These are phyloP conservation scores for Bryum argenteum DNA, from an alignment of 225 moss, liverwort and hornwort genomes.

Conservation along the genomic window DNA sequence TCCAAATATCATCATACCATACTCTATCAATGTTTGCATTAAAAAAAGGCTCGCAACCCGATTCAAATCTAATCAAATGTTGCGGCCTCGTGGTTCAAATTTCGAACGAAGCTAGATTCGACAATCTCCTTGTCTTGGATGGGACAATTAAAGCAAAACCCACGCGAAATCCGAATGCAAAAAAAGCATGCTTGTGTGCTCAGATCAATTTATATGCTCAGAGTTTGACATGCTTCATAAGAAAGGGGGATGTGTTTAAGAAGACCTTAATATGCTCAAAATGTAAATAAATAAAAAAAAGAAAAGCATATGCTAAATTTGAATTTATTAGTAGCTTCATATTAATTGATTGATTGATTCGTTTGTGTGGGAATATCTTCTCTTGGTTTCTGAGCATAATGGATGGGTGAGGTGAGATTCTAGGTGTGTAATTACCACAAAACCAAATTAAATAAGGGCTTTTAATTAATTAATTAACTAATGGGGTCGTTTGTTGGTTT, in stretches of 20 bases:
- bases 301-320: conserved; percentile 14
- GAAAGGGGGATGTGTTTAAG: no score
- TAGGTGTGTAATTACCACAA: not conserved
- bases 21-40: no score
- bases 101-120: not conserved
- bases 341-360: conserved; percentile 38
- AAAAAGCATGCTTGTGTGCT: not conserved
- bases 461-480: no score
- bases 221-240: no score
- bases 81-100: not conserved
- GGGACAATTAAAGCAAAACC: not conserved
- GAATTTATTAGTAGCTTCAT: not conserved
- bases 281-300: no score
- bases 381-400: conserved; percentile 12
- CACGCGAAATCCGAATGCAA: not conserved
- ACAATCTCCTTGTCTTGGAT: conserved; percentile 11
- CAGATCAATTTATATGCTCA: no score
- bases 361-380: conserved; percentile 28
- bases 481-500: not conserved
- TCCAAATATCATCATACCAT: no score
- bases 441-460: no score
- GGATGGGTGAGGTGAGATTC: conserved; percentile 16
- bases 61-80: conserved; percentile 1
- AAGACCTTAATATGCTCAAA: no score
- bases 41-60: not conserved